phyloP scores from a whole-genome alignment of 2,329 filamentous ascomycete genomes.

The Apiospora pterosperma region DNA sequence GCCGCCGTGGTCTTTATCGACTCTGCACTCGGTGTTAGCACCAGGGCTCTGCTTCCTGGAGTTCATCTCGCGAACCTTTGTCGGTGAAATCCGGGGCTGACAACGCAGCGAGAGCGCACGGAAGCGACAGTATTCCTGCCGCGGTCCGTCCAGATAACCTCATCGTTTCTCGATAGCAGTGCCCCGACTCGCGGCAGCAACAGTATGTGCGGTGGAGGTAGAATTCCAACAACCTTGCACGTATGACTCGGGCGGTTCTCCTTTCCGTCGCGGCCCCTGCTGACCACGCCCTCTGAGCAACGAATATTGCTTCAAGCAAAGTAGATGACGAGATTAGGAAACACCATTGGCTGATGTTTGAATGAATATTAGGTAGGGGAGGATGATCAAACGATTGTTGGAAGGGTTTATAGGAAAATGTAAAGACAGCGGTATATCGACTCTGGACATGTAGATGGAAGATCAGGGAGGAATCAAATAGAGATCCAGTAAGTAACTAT shows the following conservation, averaged over 20 bases:
- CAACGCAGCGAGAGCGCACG: background rate
- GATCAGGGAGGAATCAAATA: background rate
- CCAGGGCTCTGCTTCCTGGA: too few relatives aligned
- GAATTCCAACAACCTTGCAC: background rate
- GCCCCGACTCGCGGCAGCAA: background rate
- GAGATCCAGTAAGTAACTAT: background rate
- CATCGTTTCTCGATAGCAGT: background rate
- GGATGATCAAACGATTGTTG: background rate
- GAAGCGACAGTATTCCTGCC: background rate
- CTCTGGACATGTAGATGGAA: background rate
- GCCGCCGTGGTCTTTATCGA: constrained; percentile 8
- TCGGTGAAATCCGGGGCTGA: background rate
- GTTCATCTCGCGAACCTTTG: background rate
- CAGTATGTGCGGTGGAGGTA: background rate
- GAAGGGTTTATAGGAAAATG: background rate
- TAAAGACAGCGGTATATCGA: background rate
- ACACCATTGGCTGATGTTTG: background rate
- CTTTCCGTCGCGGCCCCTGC: background rate
- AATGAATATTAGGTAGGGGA: background rate
- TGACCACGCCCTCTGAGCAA: background rate
- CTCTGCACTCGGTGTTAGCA: constrained; percentile 4
- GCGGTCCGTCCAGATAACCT: background rate
- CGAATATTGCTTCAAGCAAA: background rate
- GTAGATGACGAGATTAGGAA: background rate
- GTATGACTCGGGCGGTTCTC: background rate